Percentiles rank a stretch among this genome's conserved stretches.
These are phyloP conservation scores for Passalora sequoiae DNA, from an alignment of 2,329 filamentous ascomycete genomes.

Conservation along the genomic window DNA sequence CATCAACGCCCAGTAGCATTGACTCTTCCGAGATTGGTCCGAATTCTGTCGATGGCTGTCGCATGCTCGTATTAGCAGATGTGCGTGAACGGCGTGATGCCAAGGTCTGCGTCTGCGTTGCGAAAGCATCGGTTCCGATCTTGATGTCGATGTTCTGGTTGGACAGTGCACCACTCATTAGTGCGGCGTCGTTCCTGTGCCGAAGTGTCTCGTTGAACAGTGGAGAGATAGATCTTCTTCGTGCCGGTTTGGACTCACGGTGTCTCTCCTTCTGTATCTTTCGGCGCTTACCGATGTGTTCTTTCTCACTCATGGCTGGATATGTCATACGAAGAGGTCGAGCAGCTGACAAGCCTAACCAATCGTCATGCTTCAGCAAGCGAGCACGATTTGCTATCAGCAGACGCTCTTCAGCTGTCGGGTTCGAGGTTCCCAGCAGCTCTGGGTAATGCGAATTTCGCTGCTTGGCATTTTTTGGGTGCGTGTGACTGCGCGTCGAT, in stretches of 20 bases:
- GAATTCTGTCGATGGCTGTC: slow-evolving; percentile 22
- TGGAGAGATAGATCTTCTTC: slow-evolving; percentile 11
- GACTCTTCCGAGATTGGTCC: slow-evolving; percentile 29
- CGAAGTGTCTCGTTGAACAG: slow-evolving; percentile 20
- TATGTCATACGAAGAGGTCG: slow-evolving; percentile 27
- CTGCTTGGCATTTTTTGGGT: background rate
- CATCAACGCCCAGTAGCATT: slow-evolving; percentile 30
- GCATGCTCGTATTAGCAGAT: slow-evolving; percentile 21
- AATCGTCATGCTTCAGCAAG: slow-evolving; percentile 29
- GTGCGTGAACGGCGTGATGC: slow-evolving; percentile 12
- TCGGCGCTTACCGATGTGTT: slow-evolving; percentile 28
- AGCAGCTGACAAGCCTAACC: slow-evolving; percentile 28
- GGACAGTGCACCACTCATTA: slow-evolving; percentile 27
- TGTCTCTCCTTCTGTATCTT: slow-evolving; percentile 20
- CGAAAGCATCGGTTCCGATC: slow-evolving; percentile 32
- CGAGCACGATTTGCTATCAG: slow-evolving; percentile 21
- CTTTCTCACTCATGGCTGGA: slow-evolving; percentile 17
- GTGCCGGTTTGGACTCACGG: slow-evolving; percentile 10
- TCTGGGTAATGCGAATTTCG: background rate
- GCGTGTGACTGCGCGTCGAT: background rate
- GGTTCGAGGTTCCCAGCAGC: background rate
- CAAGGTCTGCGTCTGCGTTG: slow-evolving; percentile 23
- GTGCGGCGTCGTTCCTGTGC: slow-evolving; percentile 3
- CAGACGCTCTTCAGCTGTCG: slow-evolving; percentile 14
- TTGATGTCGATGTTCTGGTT: slow-evolving; percentile 26